Base-by-base conservation (phyloP, 163 green algal genomes). In the Volvox carteri region DNA sequence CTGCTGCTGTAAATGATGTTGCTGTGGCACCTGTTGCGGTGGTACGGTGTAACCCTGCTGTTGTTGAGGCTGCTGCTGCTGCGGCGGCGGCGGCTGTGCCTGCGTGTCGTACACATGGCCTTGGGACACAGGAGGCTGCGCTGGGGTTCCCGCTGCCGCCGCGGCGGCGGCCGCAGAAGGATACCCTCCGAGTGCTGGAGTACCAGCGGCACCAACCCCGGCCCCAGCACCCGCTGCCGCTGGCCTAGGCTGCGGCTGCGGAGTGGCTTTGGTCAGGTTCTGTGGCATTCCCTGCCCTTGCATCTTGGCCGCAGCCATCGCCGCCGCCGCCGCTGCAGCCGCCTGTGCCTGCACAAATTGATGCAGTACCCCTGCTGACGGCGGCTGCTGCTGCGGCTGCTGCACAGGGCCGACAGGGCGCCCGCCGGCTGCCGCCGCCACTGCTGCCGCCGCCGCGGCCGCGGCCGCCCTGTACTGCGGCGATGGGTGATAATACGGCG, bases 401-500 rank as follows among this genome's bases (percentile, higher is more conserved):
- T n/a, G n/a, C n/a, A n/a, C n/a, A n/a, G n/a, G n/a, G n/a, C n/a
- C n/a, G n/a, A n/a, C n/a, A n/a, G n/a, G n/a, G n/a, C 25, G 25
- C 42, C 56, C 33, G 41, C 70, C 70, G 39, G 30, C 70, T 35
- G 70, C 70, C 25, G 25, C 60, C 37, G 37, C 39, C 28, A 14
- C 42, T 1, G 28, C 78, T 12, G 78, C 58, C 60, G 39, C 33
- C 42, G 62, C 46, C 62, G 44, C 80, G 0, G 46, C 80, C 3
- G 62, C 62, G 28, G 41, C 78, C 9, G 78, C 78, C 4, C 30
- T 5, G 21, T 70, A 68, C 42, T 87, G 80, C 3, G 80, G 80
- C 25, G 80, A 87, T 30, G n/a, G 42, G 6, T 87, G 62, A 44
- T 79, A 87, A 48, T 60, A 87, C 25, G 19, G 46, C 28, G 54